Conservation (phyloP, 108 stramenopile genomes). For the Bacterosira constricta region DNA sequence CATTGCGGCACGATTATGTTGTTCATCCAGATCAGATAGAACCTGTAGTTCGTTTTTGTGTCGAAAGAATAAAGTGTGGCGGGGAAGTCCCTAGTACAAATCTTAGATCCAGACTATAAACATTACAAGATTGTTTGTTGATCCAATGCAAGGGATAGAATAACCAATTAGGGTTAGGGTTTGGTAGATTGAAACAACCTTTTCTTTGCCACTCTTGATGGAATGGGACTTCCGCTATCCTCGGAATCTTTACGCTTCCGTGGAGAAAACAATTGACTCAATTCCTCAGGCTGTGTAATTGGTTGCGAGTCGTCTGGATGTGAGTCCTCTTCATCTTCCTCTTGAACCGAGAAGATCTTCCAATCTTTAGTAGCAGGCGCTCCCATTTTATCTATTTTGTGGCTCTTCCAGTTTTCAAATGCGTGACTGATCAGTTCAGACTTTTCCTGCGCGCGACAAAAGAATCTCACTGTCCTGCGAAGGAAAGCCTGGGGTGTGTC, state of each 20-base stretch:
- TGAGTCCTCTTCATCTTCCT: conserved; percentile 9
- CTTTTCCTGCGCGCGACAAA: conserved; percentile 25
- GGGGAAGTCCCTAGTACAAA: background rate
- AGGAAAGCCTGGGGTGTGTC: conserved; percentile 22
- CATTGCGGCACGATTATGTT: conserved; percentile 56
- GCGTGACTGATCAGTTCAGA: conserved; percentile 22
- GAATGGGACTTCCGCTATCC: background rate
- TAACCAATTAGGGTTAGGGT: too few relatives aligned
- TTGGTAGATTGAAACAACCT: too few relatives aligned
- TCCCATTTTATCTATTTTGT: conserved; percentile 7
- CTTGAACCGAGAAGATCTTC: conserved; percentile 12
- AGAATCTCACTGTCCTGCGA: conserved; percentile 23
- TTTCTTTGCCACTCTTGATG: background rate
- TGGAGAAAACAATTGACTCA: background rate
- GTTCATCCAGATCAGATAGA: conserved; percentile 49
- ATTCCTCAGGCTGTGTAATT: background rate
- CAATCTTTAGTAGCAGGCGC: conserved; percentile 7
- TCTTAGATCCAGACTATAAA: conserved; percentile 1
- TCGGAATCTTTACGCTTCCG: background rate
- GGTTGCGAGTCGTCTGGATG: conserved; percentile 1
- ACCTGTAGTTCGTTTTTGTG: conserved; percentile 52
- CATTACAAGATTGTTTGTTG: too few relatives aligned
- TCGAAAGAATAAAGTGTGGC: background rate
- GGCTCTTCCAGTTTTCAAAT: conserved; percentile 17
- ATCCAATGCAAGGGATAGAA: too few relatives aligned